These are phyloP conservation scores for Pichia sp. DNA, from an alignment of 1,139 yeast genomes.

Conservation along the genomic window DNA sequence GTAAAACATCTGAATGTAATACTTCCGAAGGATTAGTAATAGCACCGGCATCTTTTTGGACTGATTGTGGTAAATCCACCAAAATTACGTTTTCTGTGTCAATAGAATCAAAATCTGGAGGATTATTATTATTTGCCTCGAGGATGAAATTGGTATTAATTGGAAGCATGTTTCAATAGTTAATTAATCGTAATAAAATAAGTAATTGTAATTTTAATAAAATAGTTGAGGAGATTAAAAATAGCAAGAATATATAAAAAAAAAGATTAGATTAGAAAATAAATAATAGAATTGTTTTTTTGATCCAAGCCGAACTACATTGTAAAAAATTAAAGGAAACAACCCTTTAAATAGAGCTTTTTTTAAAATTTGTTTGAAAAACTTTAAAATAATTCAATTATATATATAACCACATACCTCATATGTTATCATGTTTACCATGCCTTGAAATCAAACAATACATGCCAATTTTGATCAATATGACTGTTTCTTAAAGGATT, in stretches of 20 bases:
- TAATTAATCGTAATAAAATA: not conserved
- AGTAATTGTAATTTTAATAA: not conserved
- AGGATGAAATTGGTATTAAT: not conserved
- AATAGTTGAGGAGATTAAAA: not conserved
- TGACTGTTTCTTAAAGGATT: no score
- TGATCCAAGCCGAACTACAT: no score
- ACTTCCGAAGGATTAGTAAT: not conserved
- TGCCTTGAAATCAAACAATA: no score
- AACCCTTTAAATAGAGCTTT: no score
- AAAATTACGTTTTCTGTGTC: not conserved
- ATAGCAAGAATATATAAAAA: not conserved
- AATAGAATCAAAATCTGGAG: not conserved
- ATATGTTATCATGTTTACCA: no score
- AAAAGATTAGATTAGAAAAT: not conserved
- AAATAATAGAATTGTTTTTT: not conserved
- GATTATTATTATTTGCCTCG: not conserved
- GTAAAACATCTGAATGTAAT: constrained; percentile 39
- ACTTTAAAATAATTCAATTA: no score
- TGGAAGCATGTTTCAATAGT: not conserved
- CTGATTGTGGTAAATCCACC: constrained; percentile 57
- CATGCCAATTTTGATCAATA: no score
- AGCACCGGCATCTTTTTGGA: no score
- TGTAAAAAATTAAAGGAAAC: no score
- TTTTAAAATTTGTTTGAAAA: no score
- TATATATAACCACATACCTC: no score